Conservation (phyloP, 2,329 filamentous ascomycete genomes). For the Phoma sp. region DNA sequence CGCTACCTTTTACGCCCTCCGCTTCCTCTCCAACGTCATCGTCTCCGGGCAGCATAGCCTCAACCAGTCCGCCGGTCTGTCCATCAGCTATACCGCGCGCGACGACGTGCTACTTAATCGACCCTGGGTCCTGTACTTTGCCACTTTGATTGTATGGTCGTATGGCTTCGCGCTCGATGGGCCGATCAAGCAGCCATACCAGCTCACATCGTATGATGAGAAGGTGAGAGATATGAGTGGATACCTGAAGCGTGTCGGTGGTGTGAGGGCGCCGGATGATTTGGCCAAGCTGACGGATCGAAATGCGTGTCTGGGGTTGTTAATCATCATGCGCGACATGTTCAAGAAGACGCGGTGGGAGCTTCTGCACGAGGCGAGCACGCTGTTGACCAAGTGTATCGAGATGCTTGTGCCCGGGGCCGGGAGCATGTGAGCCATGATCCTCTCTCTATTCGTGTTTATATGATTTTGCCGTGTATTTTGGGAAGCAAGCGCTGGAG, state of each 20-base stretch:
- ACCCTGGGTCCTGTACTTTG: conserved; percentile 95
- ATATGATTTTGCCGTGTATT: background rate
- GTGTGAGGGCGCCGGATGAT: conserved; percentile 77
- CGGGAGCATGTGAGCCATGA: conserved; percentile 2
- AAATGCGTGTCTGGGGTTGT: conserved; percentile 81
- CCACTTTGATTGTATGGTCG: conserved; percentile 90
- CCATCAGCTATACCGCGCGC: conserved; percentile 73
- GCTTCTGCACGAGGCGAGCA: conserved; percentile 84
- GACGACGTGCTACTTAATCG: conserved; percentile 91
- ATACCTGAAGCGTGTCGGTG: conserved; percentile 77
- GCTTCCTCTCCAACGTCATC: conserved; percentile 86
- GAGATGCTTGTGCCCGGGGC: conserved; percentile 58
- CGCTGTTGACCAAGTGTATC: conserved; percentile 82
- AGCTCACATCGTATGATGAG: conserved; percentile 67
- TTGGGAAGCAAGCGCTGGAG: background rate
- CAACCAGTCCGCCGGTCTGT: conserved; percentile 19
- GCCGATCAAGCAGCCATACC: conserved; percentile 63
- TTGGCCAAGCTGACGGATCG: conserved; percentile 76
- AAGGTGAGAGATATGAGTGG: conserved; percentile 79
- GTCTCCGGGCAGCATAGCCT: conserved; percentile 62
- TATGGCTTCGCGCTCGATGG: conserved; percentile 94
- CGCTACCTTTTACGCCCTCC: conserved; percentile 89
- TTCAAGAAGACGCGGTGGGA: conserved; percentile 91
- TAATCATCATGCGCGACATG: conserved; percentile 81
- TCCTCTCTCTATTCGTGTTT: no score